These are phyloP conservation scores for Backusella westeae DNA, from an alignment of 192 early-diverging fungal genomes.

Conservation along the genomic window DNA sequence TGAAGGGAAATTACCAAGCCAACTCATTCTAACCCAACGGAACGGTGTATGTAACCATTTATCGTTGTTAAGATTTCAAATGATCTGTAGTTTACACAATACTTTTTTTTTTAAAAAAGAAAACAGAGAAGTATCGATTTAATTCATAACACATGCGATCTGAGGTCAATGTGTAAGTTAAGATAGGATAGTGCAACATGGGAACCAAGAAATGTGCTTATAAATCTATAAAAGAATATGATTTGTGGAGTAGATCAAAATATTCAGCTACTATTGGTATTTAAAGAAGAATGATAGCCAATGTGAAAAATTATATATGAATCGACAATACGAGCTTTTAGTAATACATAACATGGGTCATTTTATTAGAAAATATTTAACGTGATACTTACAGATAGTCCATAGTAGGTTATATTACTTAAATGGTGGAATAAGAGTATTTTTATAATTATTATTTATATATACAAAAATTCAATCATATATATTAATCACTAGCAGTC, in stretches of 20 bases:
- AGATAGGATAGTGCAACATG: neutral
- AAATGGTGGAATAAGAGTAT: neutral
- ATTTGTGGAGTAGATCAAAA: neutral
- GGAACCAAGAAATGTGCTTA: neutral
- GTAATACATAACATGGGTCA: neutral
- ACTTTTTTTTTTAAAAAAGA: too few relatives aligned
- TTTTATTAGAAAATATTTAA: neutral
- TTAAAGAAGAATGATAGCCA: neutral
- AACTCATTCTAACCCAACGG: too few relatives aligned
- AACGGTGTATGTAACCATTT: too few relatives aligned
- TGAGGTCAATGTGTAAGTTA: neutral
- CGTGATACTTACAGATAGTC: neutral
- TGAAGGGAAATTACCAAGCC: too few relatives aligned
- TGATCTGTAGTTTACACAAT: too few relatives aligned
- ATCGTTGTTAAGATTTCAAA: too few relatives aligned
- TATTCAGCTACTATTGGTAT: neutral
- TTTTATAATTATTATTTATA: too few relatives aligned
- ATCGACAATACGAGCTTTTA: neutral
- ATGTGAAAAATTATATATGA: neutral
- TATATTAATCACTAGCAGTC: too few relatives aligned
- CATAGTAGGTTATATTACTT: neutral
- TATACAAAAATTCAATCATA: too few relatives aligned
- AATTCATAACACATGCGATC: neutral
- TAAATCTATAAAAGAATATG: neutral
- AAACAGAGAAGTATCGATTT: neutral